Percentiles rank a stretch among this genome's conserved stretches.
Conservation (phyloP, 2,329 filamentous ascomycete species). For the Fusarium sp. region DNA sequence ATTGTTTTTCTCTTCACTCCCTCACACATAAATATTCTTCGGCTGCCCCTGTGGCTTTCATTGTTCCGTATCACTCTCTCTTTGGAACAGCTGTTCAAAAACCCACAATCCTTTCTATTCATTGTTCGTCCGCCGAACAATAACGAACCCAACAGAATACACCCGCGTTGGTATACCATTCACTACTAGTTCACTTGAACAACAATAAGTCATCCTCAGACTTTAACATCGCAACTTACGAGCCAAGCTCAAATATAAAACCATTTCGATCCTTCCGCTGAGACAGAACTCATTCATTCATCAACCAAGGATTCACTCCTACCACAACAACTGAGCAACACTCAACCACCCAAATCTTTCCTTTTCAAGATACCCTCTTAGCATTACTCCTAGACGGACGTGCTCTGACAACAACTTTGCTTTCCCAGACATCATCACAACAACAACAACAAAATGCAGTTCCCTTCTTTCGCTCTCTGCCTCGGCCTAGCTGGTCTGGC, state of each 20-base stretch:
- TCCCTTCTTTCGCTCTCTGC: conserved; percentile 56
- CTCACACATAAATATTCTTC: conserved; percentile 22
- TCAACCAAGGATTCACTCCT: conserved; percentile 22
- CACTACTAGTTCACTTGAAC: conserved; percentile 42
- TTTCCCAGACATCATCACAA: conserved; percentile 2
- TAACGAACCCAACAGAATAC: conserved; percentile 33
- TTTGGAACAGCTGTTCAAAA: conserved; percentile 26
- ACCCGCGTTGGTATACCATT: conserved; percentile 29
- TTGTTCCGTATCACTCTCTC: conserved; percentile 41
- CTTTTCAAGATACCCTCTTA: conserved; percentile 34
- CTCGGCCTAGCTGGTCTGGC: conserved; percentile 61
- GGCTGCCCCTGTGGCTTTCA: conserved; percentile 25
- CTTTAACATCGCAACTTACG: conserved; percentile 15
- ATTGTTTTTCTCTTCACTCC: conserved; percentile 17
- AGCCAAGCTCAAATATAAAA: conserved; percentile 36
- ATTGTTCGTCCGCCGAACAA: conserved; percentile 33
- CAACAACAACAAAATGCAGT: conserved; percentile 57
- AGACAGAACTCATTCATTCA: conserved; percentile 28
- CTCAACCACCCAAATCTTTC: conserved; percentile 17
- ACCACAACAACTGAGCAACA: conserved; percentile 24
- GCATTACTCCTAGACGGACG: conserved; percentile 24
- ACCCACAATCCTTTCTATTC: conserved; percentile 42
- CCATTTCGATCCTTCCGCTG: conserved; percentile 28
- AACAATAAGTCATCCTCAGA: conserved; percentile 19
- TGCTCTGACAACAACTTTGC: conserved; percentile 23